A percentile compares a stretch with the other conserved stretches of the same genome.
Evolutionary conservation across 2,329 filamentous ascomycete genomes (phyloP).

Genomic region (Fusarium mexicanum): DNA sequence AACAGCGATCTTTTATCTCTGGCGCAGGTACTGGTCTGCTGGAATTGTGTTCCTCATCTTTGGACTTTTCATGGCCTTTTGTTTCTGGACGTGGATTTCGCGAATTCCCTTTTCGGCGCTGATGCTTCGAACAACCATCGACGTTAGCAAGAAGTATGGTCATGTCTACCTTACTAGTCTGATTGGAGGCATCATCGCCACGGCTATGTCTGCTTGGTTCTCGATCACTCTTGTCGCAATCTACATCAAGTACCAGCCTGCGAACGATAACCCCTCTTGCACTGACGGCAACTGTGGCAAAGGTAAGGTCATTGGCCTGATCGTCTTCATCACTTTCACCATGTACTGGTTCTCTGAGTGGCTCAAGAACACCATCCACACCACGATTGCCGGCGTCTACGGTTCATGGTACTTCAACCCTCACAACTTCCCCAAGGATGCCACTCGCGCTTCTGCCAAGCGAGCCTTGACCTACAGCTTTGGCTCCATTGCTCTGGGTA

Average conservation of each 20-base stretch:
- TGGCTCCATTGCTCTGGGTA: constrained; percentile 88
- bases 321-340: constrained; percentile 89
- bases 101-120: constrained; percentile 91
- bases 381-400: constrained; percentile 87
- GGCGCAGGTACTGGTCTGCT: constrained; percentile 78
- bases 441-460: constrained; percentile 84
- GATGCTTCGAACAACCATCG: constrained; percentile 87
- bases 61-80: constrained; percentile 76
- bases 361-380: constrained; percentile 93
- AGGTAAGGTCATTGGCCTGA: constrained; percentile 82
- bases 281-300: constrained; percentile 72
- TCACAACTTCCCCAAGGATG: constrained; percentile 75
- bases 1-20: constrained; percentile 87
- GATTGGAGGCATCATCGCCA: constrained; percentile 80
- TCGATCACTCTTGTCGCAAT: constrained; percentile 86
- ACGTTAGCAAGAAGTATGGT: constrained; percentile 83
- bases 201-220: constrained; percentile 85
- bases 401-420: constrained; percentile 91
- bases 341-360: constrained; percentile 95
- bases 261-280: constrained; percentile 61
- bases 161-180: constrained; percentile 88
- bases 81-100: constrained; percentile 88
- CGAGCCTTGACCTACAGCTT: constrained; percentile 91
- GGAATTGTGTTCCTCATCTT: constrained; percentile 91
- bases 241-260: constrained; percentile 84